Evolutionary conservation across 192 early-diverging fungal species (phyloP), one percentile per base, ranked within the genome.

Genomic region (Paraglomus occultum): DNA sequence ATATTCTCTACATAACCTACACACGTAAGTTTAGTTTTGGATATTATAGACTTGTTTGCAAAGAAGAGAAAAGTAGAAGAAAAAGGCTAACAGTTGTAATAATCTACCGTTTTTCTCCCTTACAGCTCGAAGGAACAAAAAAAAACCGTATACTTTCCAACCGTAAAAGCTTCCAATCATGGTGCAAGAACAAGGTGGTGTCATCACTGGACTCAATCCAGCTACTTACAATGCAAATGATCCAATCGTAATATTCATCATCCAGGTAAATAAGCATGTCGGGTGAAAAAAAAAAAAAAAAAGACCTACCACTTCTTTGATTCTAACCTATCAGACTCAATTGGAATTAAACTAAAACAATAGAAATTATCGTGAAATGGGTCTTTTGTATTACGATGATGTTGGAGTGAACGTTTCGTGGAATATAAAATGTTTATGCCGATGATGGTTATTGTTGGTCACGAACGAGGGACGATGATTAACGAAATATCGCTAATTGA

Each of bases 191-290:
- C 54, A 57, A 76, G 83, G 73, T 4, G 80, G 83, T 54, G 80
- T 90, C 40, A 82, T 91, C 64, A 77, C 90, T 31, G 89, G 89
- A 31, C 61, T 82, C 40, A 85, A 91, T 71, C 89, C 90, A 40
- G 75, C 87, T 12, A 60, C 51, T 5, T 79, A 80, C 68, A 84
- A 83, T 53, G 23, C 80, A 1, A 43, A 58, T 20, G 71, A 91
- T 59, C 88, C 89, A 6, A 52, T 93, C 57, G 71, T 84, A 4
- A 82, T 94, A 49, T 96, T 96, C 74, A 84, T 94, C 20, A 81
- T 93, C 53, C 95, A 93, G 83, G 79, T 87, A 76, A 42, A 11
- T 77, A 46, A 51, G 78, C 52, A 86, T 86, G n/a, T n/a, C n/a
- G n/a, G n/a, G n/a, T n/a, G n/a, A 47, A 59, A 18, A n/a, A 12